Evolutionary conservation across 2,329 filamentous ascomycete genomes (phyloP), one percentile per base, ranked within the genome.

Genomic region (Anisogramma anomala): DNA sequence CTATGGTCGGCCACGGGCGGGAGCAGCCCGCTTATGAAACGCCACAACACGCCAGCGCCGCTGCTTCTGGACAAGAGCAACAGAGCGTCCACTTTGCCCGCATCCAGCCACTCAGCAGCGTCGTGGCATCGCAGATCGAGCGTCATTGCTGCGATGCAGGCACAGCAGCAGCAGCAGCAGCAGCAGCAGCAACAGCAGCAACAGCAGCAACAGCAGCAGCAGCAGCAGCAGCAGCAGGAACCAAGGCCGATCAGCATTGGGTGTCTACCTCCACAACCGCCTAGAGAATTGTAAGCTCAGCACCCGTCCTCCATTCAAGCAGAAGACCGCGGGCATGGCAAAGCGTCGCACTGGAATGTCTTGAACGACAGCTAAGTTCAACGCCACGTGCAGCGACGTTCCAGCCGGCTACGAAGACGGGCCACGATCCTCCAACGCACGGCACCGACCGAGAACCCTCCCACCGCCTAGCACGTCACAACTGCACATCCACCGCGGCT

Each of bases 41-140:
- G n/a, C n/a, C n/a, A n/a, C n/a, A n/a, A n/a, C n/a, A n/a, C n/a
- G n/a, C 13, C 13, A n/a, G 8, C 27, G 13, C 7, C 27, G 27
- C 27, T n/a, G n/a, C 27, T 30, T 30, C 13, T 10, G n/a, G 13
- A 6, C 20, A 37, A 34, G 25, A 18, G 32, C 33, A 26, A 35
- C 33, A 26, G 38, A 33, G 18, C 37, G 15, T 32, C 43, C 23
- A 36, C 36, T n/a, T 36, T 19, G 19, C 14, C 33, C 5, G n/a
- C 20, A 22, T 26, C 28, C 14, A 30, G 1, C 36, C 43, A 31
- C 30, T 30, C 27, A 3, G 14, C 27, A 8, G 11, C 27, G n/a
- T 30, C 27, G 27, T 43, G 43, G 43, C 43, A 43, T 25, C 43
- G 39, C 19, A 36, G 43, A 11, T 43, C 43, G 11, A 39, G 39